Evolutionary conservation across 768 basidiomycete genomes (phyloP), one percentile per base, ranked within the genome.

Genomic region (Suillus sp.): DNA sequence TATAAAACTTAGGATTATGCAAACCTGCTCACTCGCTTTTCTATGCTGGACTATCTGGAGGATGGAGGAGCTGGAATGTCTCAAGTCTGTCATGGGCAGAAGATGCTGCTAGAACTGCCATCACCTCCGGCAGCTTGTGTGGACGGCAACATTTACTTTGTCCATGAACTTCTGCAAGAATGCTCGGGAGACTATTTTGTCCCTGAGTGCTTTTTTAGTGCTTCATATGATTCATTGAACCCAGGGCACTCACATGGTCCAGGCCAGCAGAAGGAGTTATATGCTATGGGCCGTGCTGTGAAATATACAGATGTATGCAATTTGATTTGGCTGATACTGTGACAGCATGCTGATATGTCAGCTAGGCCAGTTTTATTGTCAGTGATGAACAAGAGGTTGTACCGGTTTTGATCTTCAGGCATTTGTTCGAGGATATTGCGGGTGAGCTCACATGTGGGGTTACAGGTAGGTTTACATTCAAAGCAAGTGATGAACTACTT

Each of bases 41-140:
- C 62, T 0, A 68, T 68, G 67, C 54, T 54, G 48, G 67, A 68
- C 9, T 68, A 57, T 34, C 67, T 56, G 0, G 61, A 64, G 10
- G 65, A 66, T 10, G 16, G 34, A 4, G 42, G 59, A 2, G 1
- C 18, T 16, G 58, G 57, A 6, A 62, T 66, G 53, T 62, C 65
- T 0, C 65, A 66, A 27, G 65, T 62, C 7, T 62, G 0, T 22
- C n/a, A 66, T 66, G 66, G 62, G 20, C 40, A 66, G 37, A 66
- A 66, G 53, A 66, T 66, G 59, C 43, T 66, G 18, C 37, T 45
- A 4, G 66, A 47, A 8, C 4, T 62, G 4, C 59, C 65, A 20
- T 38, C 47, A 22, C 50, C 66, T 38, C 65, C 65, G 9, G 54
- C 65, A 4, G 66, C 58, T 62, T 42, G 43, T 45, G 60, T 66